Evolutionary conservation across 2,329 filamentous ascomycete genomes (phyloP), one percentile per base, ranked within the genome.

Genomic region (Ascochyta koolunga): DNA sequence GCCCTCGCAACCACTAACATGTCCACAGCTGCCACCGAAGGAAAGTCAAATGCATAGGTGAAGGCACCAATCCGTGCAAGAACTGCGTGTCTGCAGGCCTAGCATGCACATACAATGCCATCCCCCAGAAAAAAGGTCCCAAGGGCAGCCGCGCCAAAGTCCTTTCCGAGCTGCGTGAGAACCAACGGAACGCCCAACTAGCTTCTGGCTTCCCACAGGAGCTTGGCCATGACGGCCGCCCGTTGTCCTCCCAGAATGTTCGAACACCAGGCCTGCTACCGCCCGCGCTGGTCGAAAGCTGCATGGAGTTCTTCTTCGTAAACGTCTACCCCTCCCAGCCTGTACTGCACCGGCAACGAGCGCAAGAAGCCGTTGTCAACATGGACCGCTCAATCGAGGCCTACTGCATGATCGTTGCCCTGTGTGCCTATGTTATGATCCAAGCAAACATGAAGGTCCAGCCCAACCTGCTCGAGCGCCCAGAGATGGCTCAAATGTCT

Each of bases 261-360:
- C 74, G 79, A 65, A 78, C 79, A 59, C 72, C 78, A 58, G 72
- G 80, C 59, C 70, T 86, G 72, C 62, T 81, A 67, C 69, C 78
- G 69, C 69, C 77, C 75, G 67, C 80, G 75, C 59, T 85, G 75
- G 69, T 83, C 66, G 71, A 79, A 37, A 72, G 71, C 47, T 86
- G 84, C 66, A 76, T 87, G 53, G 83, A 87, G 38, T 83, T 84
- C 58, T 88, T 84, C 73, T 84, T 86, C 71, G 76, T 79, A 61
- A 79, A 86, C 66, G 80, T 87, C 47, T 87, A 87, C 60, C 83
- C 84, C n/a, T 84, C 84, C 46, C 84, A 86, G 77, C 85, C 85
- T 0, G 78, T 87, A 4, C 71, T 87, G 7, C 82, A 86, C 59
- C 76, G 76, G 33, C 72, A 76, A 55, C 75, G 73, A 46, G 74